Evolutionary conservation across 2,329 filamentous ascomycete genomes (phyloP).

Genomic region (Penicillium hesseltinei): DNA sequence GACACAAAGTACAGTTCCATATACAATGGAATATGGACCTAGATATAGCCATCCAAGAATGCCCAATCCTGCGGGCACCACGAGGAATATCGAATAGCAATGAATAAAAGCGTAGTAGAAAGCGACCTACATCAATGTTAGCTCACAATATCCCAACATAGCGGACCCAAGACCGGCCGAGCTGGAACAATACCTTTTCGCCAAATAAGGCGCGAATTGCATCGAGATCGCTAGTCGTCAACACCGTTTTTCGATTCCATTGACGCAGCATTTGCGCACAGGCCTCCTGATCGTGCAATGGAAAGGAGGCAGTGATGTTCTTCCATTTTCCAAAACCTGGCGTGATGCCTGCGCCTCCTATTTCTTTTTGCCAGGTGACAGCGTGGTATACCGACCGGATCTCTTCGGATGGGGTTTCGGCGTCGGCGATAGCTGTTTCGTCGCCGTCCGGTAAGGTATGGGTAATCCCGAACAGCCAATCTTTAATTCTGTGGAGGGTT

Average conservation of each 20-base stretch:
- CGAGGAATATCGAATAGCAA: constrained; percentile 80
- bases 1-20: constrained; percentile 73
- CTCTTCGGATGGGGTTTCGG: constrained; percentile 82
- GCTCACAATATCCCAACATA: too few species aligned
- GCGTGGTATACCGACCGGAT: constrained; percentile 84
- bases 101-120: constrained; percentile 96
- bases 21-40: constrained; percentile 78
- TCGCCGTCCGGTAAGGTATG: constrained; percentile 73
- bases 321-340: constrained; percentile 69
- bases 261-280: constrained; percentile 74
- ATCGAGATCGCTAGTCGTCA: constrained; percentile 65
- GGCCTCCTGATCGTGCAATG: constrained; percentile 72
- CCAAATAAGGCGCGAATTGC: constrained; percentile 74
- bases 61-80: constrained; percentile 79
- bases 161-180: background rate
- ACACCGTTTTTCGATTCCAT: constrained; percentile 66
- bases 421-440: constrained; percentile 68
- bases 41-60: constrained; percentile 76
- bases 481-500: constrained; percentile 64
- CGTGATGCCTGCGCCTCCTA: constrained; percentile 77
- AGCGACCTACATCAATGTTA: constrained; percentile 58
- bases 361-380: constrained; percentile 68
- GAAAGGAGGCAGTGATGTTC: constrained; percentile 73
- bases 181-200: constrained; percentile 53
- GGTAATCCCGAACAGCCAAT: constrained; percentile 90